phyloP scores from a whole-genome alignment of 2,329 filamentous ascomycete genomes.

The Ophiocordyceps robertsii region DNA sequence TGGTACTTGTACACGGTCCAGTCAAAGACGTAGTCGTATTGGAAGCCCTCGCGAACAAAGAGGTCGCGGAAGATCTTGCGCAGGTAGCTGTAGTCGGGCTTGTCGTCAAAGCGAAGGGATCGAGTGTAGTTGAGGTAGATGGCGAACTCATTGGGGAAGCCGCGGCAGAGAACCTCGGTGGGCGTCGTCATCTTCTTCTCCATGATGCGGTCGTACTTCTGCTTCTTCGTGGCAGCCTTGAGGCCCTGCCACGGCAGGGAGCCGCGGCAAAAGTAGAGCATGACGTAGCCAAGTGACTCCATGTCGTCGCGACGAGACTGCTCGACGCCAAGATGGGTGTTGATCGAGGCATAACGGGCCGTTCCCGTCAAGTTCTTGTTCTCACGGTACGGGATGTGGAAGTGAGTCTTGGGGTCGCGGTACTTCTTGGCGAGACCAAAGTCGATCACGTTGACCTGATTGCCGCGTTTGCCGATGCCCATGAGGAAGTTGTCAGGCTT shows the following conservation, averaged over 20 bases:
- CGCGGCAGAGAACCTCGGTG: conserved; percentile 95
- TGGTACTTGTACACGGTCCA: conserved; percentile 99
- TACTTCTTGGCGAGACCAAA: conserved; percentile 99
- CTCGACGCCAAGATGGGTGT: conserved; percentile 96
- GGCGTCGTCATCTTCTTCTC: conserved; percentile 99
- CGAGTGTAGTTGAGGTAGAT: conserved; percentile 99
- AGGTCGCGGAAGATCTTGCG: conserved; percentile 99
- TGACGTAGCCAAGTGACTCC: conserved; percentile 97
- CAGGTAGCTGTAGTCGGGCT: conserved; percentile 98
- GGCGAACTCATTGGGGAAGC: conserved; percentile 98
- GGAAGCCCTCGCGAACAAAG: conserved; percentile 97
- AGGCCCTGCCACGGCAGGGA: conserved; percentile 97
- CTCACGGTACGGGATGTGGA: conserved; percentile 99
- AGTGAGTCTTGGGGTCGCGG: conserved; percentile 98
- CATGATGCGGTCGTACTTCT: conserved; percentile 99
- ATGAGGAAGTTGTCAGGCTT: conserved; percentile 99
- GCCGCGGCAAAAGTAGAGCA: conserved; percentile 99
- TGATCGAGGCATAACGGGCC: conserved; percentile 96
- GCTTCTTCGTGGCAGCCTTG: conserved; percentile 98
- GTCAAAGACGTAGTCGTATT: conserved; percentile 99
- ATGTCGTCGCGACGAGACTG: conserved; percentile 99
- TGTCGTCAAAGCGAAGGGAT: conserved; percentile 97
- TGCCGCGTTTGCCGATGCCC: conserved; percentile 97
- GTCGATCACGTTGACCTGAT: conserved; percentile 98
- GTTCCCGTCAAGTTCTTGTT: conserved; percentile 99